Evolutionary conservation across 2,329 filamentous ascomycete species (phyloP).

Genomic region (Seiridium unicorne): DNA sequence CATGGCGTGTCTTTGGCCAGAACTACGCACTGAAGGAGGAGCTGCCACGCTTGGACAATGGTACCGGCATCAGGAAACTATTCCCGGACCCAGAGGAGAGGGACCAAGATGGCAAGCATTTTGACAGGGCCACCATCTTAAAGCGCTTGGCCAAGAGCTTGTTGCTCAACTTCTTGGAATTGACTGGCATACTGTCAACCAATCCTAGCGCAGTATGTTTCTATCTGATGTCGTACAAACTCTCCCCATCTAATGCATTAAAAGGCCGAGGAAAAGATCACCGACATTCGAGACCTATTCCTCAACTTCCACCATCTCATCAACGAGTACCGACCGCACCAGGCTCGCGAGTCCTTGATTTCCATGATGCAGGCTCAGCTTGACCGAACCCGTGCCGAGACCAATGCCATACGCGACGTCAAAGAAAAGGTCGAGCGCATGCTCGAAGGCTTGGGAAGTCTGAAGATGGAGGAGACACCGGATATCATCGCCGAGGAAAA

Average conservation of each 20-base stretch:
- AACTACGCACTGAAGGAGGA: slow-evolving; percentile 63
- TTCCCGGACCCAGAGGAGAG: slow-evolving; percentile 41
- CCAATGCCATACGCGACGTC: slow-evolving; percentile 63
- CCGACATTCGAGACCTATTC: slow-evolving; percentile 77
- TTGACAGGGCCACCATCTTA: slow-evolving; percentile 66
- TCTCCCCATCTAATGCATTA: background rate
- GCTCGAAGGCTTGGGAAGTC: slow-evolving; percentile 64
- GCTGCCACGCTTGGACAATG: slow-evolving; percentile 59
- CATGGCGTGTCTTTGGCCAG: slow-evolving; percentile 74
- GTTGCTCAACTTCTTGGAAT: slow-evolving; percentile 84
- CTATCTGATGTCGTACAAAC: background rate
- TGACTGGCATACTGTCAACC: slow-evolving; percentile 69
- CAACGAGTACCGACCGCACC: slow-evolving; percentile 92
- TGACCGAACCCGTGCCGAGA: slow-evolving; percentile 70
- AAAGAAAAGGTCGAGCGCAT: slow-evolving; percentile 72
- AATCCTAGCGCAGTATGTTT: slow-evolving; percentile 54
- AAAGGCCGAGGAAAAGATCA: slow-evolving; percentile 67
- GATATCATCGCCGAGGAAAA: background rate
- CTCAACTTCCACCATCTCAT: slow-evolving; percentile 91
- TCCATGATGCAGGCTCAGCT: slow-evolving; percentile 84
- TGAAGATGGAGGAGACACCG: slow-evolving; percentile 33
- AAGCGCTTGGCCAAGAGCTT: slow-evolving; percentile 80
- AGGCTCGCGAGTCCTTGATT: slow-evolving; percentile 85
- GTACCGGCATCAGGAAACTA: slow-evolving; percentile 68
- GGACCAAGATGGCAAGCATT: slow-evolving; percentile 52